These are phyloP conservation scores for Ascodesmis nigricans DNA, from an alignment of 495 filamentous ascomycete species.

Conservation along the genomic window DNA sequence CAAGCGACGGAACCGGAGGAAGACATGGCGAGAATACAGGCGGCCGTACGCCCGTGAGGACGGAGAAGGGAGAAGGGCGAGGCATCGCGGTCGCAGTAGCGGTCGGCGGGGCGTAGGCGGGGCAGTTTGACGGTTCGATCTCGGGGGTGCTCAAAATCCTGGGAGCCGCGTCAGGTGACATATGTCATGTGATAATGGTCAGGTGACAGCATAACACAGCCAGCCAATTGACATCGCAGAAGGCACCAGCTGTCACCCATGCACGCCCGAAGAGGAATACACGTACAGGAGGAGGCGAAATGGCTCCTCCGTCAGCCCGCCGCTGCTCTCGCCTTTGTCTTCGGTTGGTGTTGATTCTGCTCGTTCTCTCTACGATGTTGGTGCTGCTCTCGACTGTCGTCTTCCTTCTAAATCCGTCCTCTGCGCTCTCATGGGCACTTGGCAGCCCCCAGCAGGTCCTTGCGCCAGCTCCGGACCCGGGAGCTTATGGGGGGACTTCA, in stretches of 20 bases:
- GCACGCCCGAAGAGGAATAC: too few species aligned
- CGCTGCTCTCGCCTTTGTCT: conserved; percentile 8
- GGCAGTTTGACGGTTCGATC: background rate
- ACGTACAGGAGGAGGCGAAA: too few species aligned
- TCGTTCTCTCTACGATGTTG: conserved; percentile 17
- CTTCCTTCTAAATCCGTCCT: conserved; percentile 16
- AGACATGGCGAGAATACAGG: background rate
- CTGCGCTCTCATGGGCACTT: conserved; percentile 14
- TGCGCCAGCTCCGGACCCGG: too few species aligned
- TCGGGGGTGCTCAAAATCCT: too few species aligned
- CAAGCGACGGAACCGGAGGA: background rate
- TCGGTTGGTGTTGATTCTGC: conserved; percentile 17
- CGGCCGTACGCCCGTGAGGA: background rate
- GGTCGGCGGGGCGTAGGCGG: background rate
- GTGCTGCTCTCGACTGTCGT: conserved; percentile 15
- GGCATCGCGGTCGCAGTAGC: conserved; percentile 4
- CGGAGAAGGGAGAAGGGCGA: background rate
- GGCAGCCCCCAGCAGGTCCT: conserved; percentile 8
- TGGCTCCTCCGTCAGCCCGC: conserved; percentile 1
- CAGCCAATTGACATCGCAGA: too few species aligned
- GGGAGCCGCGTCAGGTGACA: too few species aligned
- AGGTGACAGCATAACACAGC: too few species aligned
- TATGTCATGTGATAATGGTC: too few species aligned
- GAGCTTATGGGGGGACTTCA: too few species aligned
- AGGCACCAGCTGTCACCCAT: too few species aligned